Conservation (phyloP, 495 filamentous ascomycete species). For the Penicillium bovifimosum region DNA sequence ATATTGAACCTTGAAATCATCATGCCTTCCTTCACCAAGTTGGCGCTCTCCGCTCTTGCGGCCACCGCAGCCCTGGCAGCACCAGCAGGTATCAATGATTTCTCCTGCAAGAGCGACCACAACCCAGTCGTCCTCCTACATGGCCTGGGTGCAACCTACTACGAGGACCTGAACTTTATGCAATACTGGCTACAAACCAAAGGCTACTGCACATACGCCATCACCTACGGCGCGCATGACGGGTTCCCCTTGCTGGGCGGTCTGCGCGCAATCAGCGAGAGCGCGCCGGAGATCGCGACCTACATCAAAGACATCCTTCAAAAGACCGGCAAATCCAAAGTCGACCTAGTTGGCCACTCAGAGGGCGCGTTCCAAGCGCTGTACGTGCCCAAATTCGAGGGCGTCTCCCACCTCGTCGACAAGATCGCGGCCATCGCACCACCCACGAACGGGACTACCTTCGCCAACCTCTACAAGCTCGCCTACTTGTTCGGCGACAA, state of each 20-base stretch:
- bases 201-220: conserved; percentile 49
- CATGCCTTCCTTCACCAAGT: conserved; percentile 18
- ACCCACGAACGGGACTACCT: conserved; percentile 45
- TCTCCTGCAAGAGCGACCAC: conserved; percentile 30
- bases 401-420: conserved; percentile 39
- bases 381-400: conserved; percentile 50
- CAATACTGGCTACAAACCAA: conserved; percentile 45
- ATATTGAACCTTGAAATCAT: neutral
- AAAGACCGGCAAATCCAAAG: conserved; percentile 38
- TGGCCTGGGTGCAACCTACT: conserved; percentile 46
- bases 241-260: conserved; percentile 45
- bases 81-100: conserved; percentile 34
- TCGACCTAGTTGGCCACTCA: conserved; percentile 51
- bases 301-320: conserved; percentile 41
- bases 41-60: conserved; percentile 12
- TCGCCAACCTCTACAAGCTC: conserved; percentile 43
- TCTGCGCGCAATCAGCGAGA: conserved; percentile 38
- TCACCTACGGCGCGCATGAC: conserved; percentile 47
- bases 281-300: conserved; percentile 43
- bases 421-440: conserved; percentile 46
- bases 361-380: conserved; percentile 49
- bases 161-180: conserved; percentile 49
- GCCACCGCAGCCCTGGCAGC: conserved; percentile 17
- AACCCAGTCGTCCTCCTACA: conserved; percentile 51
- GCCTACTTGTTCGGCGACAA: conserved; percentile 37